Conservation (phyloP, 2,329 filamentous ascomycete species). For the Calonectria naviculata region DNA sequence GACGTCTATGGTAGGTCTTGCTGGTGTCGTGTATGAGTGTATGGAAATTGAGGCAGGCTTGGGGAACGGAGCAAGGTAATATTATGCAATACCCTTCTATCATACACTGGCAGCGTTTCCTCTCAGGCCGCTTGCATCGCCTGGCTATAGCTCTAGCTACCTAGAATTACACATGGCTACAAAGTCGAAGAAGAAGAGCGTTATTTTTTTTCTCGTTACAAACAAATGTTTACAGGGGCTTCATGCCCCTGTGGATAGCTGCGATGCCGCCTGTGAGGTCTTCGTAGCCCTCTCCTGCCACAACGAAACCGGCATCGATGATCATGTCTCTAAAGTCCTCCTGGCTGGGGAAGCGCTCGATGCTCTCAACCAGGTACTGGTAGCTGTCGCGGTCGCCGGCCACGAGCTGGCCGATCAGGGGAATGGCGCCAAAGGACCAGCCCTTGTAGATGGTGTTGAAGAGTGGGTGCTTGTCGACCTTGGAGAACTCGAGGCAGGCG, state of each 20-base stretch:
- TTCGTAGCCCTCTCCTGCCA: constrained; percentile 87
- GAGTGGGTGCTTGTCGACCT: constrained; percentile 78
- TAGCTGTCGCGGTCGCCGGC: constrained; percentile 96
- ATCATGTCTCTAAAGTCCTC: constrained; percentile 88
- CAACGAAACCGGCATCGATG: constrained; percentile 82
- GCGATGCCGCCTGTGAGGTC: constrained; percentile 93
- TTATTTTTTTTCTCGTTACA: neutral
- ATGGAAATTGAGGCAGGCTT: constrained; percentile 1
- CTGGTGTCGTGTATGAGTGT: neutral
- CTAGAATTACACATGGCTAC: constrained; percentile 34
- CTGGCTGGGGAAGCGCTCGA: constrained; percentile 92
- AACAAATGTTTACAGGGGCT: constrained; percentile 63
- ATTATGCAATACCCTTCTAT: constrained; percentile 37
- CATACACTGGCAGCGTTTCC: constrained; percentile 33
- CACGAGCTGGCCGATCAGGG: constrained; percentile 93
- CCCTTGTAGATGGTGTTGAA: constrained; percentile 91
- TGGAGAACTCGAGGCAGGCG: constrained; percentile 95
- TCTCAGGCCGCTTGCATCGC: constrained; percentile 24
- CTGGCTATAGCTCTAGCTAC: constrained; percentile 26
- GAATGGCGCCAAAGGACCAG: constrained; percentile 96
- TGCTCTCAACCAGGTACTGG: constrained; percentile 98
- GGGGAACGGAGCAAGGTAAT: constrained; percentile 14
- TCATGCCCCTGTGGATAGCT: constrained; percentile 96
- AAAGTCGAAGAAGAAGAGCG: neutral
- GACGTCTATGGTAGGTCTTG: neutral